Conservation (phyloP, 2,329 filamentous ascomycete genomes). For the Diatrype stigma region DNA sequence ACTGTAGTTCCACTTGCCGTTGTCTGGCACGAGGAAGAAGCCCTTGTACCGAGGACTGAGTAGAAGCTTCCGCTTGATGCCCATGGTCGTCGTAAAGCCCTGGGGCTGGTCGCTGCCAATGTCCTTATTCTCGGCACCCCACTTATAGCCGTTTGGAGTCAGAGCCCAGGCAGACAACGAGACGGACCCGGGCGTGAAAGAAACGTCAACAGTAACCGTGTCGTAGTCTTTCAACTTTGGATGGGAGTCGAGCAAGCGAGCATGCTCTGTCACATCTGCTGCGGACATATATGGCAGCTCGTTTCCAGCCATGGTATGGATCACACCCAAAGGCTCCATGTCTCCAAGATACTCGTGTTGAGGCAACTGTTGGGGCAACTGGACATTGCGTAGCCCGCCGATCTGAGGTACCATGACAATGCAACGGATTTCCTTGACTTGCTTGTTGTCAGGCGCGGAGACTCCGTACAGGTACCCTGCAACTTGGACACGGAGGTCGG, state of each 20-base stretch:
- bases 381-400: constrained; percentile 85
- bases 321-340: constrained; percentile 88
- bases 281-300: constrained; percentile 96
- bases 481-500: constrained; percentile 93
- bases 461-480: constrained; percentile 92
- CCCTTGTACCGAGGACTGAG: constrained; percentile 91
- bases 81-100: constrained; percentile 88
- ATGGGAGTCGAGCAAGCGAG: constrained; percentile 82
- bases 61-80: constrained; percentile 90
- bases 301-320: constrained; percentile 92
- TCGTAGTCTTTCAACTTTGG: constrained; percentile 76
- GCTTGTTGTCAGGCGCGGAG: constrained; percentile 88
- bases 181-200: constrained; percentile 94
- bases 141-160: constrained; percentile 89
- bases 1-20: constrained; percentile 92
- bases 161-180: constrained; percentile 91
- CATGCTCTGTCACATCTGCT: constrained; percentile 89
- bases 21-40: constrained; percentile 93
- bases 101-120: constrained; percentile 86
- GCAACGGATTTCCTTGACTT: constrained; percentile 94
- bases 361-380: constrained; percentile 83
- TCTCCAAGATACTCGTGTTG: constrained; percentile 85
- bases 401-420: constrained; percentile 98
- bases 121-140: constrained; percentile 96
- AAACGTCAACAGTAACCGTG: constrained; percentile 90